These are phyloP conservation scores for Sclerospora graminicola DNA, from an alignment of 352 stramenopile genomes.

Conservation along the genomic window DNA sequence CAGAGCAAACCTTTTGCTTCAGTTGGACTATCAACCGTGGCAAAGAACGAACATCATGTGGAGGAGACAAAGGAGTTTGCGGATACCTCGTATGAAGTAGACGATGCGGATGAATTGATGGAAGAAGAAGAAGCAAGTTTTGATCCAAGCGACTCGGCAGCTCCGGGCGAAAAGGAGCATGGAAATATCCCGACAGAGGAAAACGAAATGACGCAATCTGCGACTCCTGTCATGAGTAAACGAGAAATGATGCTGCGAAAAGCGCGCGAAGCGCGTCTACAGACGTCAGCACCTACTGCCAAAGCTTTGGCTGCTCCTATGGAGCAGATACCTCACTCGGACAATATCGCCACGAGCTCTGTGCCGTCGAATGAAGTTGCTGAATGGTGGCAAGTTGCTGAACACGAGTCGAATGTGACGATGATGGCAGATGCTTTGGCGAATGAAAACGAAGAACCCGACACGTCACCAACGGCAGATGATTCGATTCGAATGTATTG, in stretches of 20 bases:
- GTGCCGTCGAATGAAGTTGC: constrained; percentile 82
- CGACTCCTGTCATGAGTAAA: constrained; percentile 43
- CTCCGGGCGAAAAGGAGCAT: not conserved
- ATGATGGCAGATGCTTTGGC: constrained; percentile 17
- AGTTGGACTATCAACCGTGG: constrained; percentile 2
- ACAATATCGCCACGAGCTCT: constrained; percentile 19
- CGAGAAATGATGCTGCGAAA: constrained; percentile 67
- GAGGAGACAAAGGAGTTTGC: not conserved
- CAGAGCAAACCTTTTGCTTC: constrained; percentile 10
- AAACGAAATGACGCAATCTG: constrained; percentile 5
- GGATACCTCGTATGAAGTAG: not conserved
- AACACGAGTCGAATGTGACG: constrained; percentile 8
- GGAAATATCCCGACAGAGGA: not conserved
- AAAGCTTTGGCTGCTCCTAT: constrained; percentile 38
- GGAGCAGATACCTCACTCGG: constrained; percentile 12
- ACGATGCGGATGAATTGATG: constrained; percentile 8
- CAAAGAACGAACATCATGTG: not conserved
- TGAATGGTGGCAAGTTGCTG: constrained; percentile 72
- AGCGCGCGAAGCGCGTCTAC: constrained; percentile 40
- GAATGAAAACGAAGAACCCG: constrained; percentile 18
- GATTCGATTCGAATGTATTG: constrained; percentile 93
- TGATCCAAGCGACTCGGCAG: constrained; percentile 15
- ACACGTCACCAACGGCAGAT: constrained; percentile 23
- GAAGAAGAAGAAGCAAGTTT: constrained; percentile 20
- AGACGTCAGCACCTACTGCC: constrained; percentile 50